Base-by-base conservation (phyloP, 2,329 filamentous ascomycete species). In the Colletotrichum spinosum region DNA sequence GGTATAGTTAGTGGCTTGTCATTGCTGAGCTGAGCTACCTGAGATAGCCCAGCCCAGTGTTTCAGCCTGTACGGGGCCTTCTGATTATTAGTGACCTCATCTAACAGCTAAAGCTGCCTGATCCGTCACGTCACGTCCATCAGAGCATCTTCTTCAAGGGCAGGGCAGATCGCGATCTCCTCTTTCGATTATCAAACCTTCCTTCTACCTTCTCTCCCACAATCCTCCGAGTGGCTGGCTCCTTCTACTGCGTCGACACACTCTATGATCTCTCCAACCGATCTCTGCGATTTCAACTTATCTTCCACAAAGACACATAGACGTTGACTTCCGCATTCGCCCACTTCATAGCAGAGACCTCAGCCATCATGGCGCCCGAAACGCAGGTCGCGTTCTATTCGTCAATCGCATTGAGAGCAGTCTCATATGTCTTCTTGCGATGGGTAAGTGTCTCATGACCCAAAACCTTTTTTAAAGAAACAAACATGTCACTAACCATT, bases 401-500 rank as follows among this genome's bases (percentile, higher is more conserved):
- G 66, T 88, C 88, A 37, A 70, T 86, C 42, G 80, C 76, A 10
- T 73, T 89, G 55, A 81, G 87, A 60, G 55, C 82, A 5, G 73
- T 78, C 38, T 79, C 84, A 13, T 89, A 85, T 72, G 74, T 88
- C 62, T 90, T 90, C 72, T 74, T 91, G 55, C 79, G 88, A 81
- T 89, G 87, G 86, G 87, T 88, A 78, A 55, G 60, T 44, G 37
- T 9, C n/a, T 15, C 6, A 39, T 61, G 13, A 56, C 25, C 25
- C 25, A 39, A 42, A 33, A 45, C 42, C 33, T 13, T 38, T 45
- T 55, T 51, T 46, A 51, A 62, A 54, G 38, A 44, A 9, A 11
- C 17, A n/a, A 25, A 46, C 15, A 25, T 46, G 17, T 33, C 35
- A 34, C 55, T 49, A 35, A 58, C 42, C 11, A 57, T 53, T 33